Percentiles rank a stretch among this genome's conserved stretches.
These are phyloP conservation scores for Euphorbia pulcherrima DNA, from an alignment of 345 rosid species.

Conservation along the genomic window DNA sequence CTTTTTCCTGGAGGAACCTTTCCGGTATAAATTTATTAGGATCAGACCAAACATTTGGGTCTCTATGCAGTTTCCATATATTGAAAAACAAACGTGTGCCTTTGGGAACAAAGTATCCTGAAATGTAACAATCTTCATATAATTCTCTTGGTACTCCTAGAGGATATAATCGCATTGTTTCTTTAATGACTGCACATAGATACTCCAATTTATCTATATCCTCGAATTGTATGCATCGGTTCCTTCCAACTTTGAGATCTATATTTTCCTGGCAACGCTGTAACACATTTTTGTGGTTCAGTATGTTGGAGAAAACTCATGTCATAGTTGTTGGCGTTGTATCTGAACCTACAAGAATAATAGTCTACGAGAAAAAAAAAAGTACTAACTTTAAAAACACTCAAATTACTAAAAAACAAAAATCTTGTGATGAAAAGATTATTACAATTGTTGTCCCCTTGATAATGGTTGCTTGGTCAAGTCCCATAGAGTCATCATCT, in stretches of 20 bases:
- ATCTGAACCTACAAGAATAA: constrained; percentile 27
- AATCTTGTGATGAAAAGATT: no score
- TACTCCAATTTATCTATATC: constrained; percentile 35
- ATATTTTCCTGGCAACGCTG: constrained; percentile 38
- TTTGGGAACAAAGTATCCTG: constrained; percentile 17
- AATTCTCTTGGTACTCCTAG: constrained; percentile 10
- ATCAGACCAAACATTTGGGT: constrained; percentile 21
- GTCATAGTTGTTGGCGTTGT: constrained; percentile 31
- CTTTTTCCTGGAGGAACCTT: constrained; percentile 20
- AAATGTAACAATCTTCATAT: not conserved
- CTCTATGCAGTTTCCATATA: constrained; percentile 24
- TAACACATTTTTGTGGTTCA: constrained; percentile 31
- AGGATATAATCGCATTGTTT: constrained; percentile 19
- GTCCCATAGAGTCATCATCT: no score
- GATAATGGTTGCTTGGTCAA: constrained; percentile 13
- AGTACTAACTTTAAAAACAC: not conserved
- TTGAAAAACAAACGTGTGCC: constrained; percentile 16
- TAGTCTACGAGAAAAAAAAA: not conserved
- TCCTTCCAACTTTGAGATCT: constrained; percentile 23
- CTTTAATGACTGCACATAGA: constrained; percentile 22
- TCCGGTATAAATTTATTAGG: constrained; percentile 25
- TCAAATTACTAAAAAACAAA: not conserved
- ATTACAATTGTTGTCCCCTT: constrained; percentile 22
- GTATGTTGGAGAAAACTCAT: constrained; percentile 36
- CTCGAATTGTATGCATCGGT: constrained; percentile 35